phyloP scores from a whole-genome alignment of 108 stramenopile genomes.

The Pseudonitzschia multistriata region DNA sequence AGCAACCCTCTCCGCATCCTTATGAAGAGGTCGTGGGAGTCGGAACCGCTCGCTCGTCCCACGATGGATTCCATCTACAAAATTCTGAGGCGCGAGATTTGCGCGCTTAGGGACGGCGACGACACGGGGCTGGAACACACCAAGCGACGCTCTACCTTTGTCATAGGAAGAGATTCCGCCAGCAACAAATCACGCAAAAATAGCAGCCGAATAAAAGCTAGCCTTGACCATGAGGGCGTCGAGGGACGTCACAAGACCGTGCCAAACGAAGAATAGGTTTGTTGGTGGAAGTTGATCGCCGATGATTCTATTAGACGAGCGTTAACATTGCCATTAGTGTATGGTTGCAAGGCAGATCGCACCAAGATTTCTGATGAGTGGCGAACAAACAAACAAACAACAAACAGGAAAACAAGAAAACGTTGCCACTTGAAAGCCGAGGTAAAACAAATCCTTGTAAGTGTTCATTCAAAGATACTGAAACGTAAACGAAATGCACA shows the following conservation, averaged over 20 bases:
- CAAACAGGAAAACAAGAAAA: too few relatives aligned
- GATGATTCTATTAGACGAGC: too few relatives aligned
- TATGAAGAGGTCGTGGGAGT: conserved; percentile 69
- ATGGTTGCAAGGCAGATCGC: too few relatives aligned
- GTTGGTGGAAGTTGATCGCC: too few relatives aligned
- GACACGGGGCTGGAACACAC: conserved; percentile 51
- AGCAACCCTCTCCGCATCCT: conserved; percentile 55
- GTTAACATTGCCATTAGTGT: too few relatives aligned
- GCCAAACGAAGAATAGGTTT: conserved; percentile 4
- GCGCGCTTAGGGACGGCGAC: conserved; percentile 52
- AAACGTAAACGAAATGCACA: too few relatives aligned
- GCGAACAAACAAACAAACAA: too few relatives aligned
- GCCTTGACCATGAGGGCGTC: conserved; percentile 22
- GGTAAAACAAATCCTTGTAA: too few relatives aligned
- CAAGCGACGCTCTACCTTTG: conserved; percentile 51
- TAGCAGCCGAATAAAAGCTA: background rate
- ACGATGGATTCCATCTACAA: conserved; percentile 63
- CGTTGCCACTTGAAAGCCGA: too few relatives aligned
- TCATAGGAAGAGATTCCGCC: conserved; percentile 37
- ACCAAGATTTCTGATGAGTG: too few relatives aligned
- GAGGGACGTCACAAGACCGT: conserved; percentile 16
- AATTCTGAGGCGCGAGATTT: conserved; percentile 50
- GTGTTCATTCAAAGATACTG: too few relatives aligned
- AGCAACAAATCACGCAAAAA: conserved; percentile 20
- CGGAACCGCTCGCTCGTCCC: conserved; percentile 63